These are phyloP conservation scores for Talaromyces piceae DNA, from an alignment of 2,329 filamentous ascomycete species.

Conservation along the genomic window DNA sequence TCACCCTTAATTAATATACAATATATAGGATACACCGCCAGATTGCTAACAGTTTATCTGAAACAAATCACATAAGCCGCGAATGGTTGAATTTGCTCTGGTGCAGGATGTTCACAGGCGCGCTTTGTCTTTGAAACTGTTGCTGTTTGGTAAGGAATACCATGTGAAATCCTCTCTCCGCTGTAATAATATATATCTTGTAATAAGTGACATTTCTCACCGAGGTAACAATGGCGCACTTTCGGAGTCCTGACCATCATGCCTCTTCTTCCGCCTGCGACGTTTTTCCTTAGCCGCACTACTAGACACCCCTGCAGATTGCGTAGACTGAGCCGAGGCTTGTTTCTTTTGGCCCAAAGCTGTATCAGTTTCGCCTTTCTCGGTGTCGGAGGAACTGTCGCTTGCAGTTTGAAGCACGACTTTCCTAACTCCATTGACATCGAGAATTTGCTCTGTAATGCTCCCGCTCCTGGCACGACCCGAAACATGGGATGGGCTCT, in stretches of 20 bases:
- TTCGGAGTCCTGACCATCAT: constrained; percentile 11
- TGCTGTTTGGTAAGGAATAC: neutral
- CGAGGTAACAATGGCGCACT: constrained; percentile 16
- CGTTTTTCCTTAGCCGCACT: constrained; percentile 18
- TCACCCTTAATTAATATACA: too few species aligned
- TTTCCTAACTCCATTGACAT: constrained; percentile 67
- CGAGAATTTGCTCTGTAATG: constrained; percentile 71
- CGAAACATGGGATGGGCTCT: constrained; percentile 31
- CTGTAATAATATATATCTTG: too few species aligned
- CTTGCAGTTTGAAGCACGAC: constrained; percentile 65
- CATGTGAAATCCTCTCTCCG: too few species aligned
- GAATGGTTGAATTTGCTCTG: too few species aligned
- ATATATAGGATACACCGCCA: too few species aligned
- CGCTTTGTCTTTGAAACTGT: neutral
- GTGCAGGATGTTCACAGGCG: neutral
- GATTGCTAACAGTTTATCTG: too few species aligned
- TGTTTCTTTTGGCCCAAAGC: neutral
- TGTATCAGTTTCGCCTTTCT: constrained; percentile 9
- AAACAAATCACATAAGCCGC: too few species aligned
- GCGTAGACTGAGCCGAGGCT: neutral
- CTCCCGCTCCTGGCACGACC: constrained; percentile 61
- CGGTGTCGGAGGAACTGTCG: constrained; percentile 39
- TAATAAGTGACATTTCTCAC: too few species aligned
- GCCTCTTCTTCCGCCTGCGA: constrained; percentile 20
- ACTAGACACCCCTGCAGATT: constrained; percentile 4